A percentile compares a stretch with the other conserved stretches of the same genome.
Evolutionary conservation across 495 filamentous ascomycete genomes (phyloP).

Genomic region (Pyrenula aspistea): DNA sequence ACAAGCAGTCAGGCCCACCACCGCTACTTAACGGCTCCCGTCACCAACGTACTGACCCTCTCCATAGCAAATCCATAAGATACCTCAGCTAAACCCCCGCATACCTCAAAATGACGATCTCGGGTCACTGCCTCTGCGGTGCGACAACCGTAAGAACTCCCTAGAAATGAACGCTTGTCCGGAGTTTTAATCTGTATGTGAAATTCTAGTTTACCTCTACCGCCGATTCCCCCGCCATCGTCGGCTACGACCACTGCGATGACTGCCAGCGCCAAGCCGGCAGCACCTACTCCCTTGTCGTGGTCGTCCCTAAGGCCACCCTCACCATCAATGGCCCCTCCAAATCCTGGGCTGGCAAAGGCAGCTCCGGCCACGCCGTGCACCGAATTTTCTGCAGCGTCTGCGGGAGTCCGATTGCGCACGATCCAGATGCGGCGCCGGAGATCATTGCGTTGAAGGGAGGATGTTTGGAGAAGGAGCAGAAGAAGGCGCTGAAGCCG

Average conservation of each 20-base stretch:
- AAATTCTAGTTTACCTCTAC: not conserved
- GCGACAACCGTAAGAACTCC: too few relatives aligned
- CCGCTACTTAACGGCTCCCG: too few relatives aligned
- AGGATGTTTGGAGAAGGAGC: conserved; percentile 45
- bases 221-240: not conserved
- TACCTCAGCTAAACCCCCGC: too few relatives aligned
- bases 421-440: conserved; percentile 55
- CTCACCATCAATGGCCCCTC: conserved; percentile 46
- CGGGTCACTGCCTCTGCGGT: conserved; percentile 61
- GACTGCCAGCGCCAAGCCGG: conserved; percentile 61
- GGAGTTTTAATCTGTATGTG: too few relatives aligned
- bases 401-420: conserved; percentile 58
- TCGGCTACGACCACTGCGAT: conserved; percentile 43
- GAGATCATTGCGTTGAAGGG: conserved; percentile 59
- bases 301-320: conserved; percentile 50
- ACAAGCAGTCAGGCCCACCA: too few relatives aligned
- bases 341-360: conserved; percentile 47
- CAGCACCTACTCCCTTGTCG: conserved; percentile 57
- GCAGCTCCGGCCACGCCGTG: conserved; percentile 43
- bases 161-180: too few relatives aligned
- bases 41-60: too few relatives aligned
- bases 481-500: conserved; percentile 60
- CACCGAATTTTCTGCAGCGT: conserved; percentile 58
- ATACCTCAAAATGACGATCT: conserved; percentile 42
- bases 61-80: too few relatives aligned